A percentile compares a stretch with the other conserved stretches of the same genome.
These are phyloP conservation scores for Maudiozyma humilis DNA, from an alignment of 1,139 yeast genomes.

Conservation along the genomic window DNA sequence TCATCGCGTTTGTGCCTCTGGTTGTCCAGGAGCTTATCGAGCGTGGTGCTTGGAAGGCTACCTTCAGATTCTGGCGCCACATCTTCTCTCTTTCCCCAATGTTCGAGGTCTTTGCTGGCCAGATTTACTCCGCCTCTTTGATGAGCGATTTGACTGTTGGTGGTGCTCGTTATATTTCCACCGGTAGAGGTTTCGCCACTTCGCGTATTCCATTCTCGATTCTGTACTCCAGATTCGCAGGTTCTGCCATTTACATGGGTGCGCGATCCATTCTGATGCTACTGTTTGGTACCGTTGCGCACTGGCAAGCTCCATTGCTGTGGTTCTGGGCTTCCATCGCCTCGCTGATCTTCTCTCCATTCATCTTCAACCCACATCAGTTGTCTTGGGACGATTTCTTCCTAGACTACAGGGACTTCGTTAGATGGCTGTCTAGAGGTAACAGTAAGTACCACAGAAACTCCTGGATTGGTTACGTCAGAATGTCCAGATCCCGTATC, in stretches of 20 bases:
- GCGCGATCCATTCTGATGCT: constrained; percentile 84
- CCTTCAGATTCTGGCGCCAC: constrained; percentile 85
- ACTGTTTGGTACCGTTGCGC: constrained; percentile 82
- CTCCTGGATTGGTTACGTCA: constrained; percentile 97
- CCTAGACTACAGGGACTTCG: constrained; percentile 95
- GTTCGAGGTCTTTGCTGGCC: constrained; percentile 98
- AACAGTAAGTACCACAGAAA: constrained; percentile 98
- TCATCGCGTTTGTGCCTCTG: constrained; percentile 92
- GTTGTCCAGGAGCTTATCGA: constrained; percentile 95
- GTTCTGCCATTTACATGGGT: constrained; percentile 94
- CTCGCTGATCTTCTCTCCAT: constrained; percentile 88
- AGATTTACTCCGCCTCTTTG: constrained; percentile 88
- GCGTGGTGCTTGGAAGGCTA: constrained; percentile 95
- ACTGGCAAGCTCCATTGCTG: constrained; percentile 94
- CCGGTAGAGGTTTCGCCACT: constrained; percentile 99
- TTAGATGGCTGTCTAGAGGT: constrained; percentile 98
- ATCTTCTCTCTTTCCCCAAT: constrained; percentile 84
- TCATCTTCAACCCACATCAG: constrained; percentile 95
- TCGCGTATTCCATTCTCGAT: constrained; percentile 97
- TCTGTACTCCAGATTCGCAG: constrained; percentile 92
- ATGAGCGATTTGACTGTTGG: constrained; percentile 92
- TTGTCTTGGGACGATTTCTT: constrained; percentile 98
- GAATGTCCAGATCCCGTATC: constrained; percentile 90
- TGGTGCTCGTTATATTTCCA: constrained; percentile 98
- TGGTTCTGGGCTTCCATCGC: constrained; percentile 98